Evolutionary conservation across 2,329 filamentous ascomycete genomes (phyloP), one percentile per base, ranked within the genome.

Genomic region (Ophiostoma montium): DNA sequence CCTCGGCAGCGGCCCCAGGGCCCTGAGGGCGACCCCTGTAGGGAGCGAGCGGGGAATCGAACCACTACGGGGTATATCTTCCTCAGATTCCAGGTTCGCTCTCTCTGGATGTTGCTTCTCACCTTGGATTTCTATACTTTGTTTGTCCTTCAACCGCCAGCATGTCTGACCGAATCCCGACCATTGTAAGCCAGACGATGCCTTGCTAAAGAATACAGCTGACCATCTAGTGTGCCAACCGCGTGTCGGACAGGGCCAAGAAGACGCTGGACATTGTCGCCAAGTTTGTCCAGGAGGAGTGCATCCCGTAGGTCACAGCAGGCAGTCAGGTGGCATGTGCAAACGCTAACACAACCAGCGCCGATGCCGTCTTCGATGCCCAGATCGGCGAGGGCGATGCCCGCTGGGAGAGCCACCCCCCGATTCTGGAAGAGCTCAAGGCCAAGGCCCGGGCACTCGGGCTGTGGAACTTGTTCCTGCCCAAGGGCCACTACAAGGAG

Each of bases 381-480:
- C 86, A 94, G 67, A 73, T 94, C 49, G 88, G 87, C 58, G 67
- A 80, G 52, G 86, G 85, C 54, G 73, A 81, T 46, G 68, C 77
- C 54, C 80, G 90, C 71, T 96, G 90, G 84, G 76, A 83, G 56
- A 68, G 72, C 35, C 84, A 94, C 63, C 90, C 92, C 1, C 63
- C 73, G 38, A 74, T 96, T 58, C 76, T 98, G 53, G 92, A 98
- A 57, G 82, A 92, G 49, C 76, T 98, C 58, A 96, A 96, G 75
- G 71, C 68, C 56, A 85, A 88, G 65, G 92, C 90, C 41, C 77
- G 74, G 61, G 75, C 83, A 58, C 75, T 95, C 23, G 92, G 90
- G 1, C 73, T 98, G 42, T 98, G 92, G 92, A 98, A 98, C 69
- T 84, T 98, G 82, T 98, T 98, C 73, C 68, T 98, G 57, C 86